Conservation (phyloP, 192 early-diverging fungal genomes). For the Backusella mclennaniae region DNA sequence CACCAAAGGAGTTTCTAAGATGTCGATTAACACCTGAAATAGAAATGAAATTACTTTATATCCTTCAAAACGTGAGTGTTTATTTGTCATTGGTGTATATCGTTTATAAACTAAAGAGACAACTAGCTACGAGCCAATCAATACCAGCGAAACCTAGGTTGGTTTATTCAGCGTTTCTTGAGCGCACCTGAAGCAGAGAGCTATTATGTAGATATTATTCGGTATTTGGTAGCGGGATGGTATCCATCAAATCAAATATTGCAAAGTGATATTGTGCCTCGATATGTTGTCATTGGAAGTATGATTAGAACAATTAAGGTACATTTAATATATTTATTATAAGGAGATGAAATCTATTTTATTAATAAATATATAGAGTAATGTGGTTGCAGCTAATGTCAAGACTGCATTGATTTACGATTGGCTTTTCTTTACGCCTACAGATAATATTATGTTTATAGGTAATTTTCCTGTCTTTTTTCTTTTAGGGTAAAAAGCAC, state of each 20-base stretch:
- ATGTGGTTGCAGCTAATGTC: conserved; percentile 59
- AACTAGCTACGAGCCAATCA: conserved; percentile 43
- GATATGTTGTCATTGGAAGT: conserved; percentile 66
- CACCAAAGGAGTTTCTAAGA: conserved; percentile 58
- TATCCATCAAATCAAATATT: conserved; percentile 74
- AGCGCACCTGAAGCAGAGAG: conserved; percentile 56
- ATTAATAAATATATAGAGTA: conserved; percentile 35
- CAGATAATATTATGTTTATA: conserved; percentile 72
- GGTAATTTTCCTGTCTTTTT: conserved; percentile 27
- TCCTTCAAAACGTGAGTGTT: conserved; percentile 55
- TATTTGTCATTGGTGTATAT: background rate
- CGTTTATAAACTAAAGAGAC: background rate
- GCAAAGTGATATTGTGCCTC: conserved; percentile 66
- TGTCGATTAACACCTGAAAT: conserved; percentile 66
- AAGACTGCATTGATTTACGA: conserved; percentile 78
- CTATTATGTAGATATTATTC: conserved; percentile 65
- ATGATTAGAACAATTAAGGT: conserved; percentile 57
- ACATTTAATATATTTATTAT: background rate
- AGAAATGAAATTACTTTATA: conserved; percentile 63
- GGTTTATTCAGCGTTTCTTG: conserved; percentile 67
- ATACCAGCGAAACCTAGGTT: conserved; percentile 58
- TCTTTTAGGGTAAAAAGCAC: no score
- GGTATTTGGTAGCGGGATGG: conserved; percentile 69
- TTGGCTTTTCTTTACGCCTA: conserved; percentile 73
- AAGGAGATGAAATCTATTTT: background rate